Evolutionary conservation across 805 yeast species (phyloP), one percentile per base, ranked within the genome.

Genomic region (Kodamaea kaohsiungensis): DNA sequence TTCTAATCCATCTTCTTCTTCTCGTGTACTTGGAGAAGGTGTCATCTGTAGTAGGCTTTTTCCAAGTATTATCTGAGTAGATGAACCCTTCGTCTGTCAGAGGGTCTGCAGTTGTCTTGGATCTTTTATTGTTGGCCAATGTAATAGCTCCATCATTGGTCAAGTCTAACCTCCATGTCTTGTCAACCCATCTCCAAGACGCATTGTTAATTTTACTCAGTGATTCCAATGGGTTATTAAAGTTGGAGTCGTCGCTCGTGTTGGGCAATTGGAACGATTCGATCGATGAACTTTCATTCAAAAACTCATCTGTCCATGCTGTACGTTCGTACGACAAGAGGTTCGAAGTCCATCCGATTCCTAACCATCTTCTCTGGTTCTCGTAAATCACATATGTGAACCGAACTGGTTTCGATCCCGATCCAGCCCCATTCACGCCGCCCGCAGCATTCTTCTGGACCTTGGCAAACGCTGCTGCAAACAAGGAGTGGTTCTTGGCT

Each of bases 321-420:
- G 96, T 86, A 66, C 99, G 82, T 72, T 93, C 99, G 66, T 93
- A 93, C 49, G 96, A 87, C 57, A 95, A 78, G 66, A 95, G 78
- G 65, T 91, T 91, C 13, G 96, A 79, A 0, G 98, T 93, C 99
- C 99, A 93, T 10, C 99, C 99, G 62, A 93, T 89, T 12, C 98
- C 98, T 40, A 93, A 78, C 99, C 99, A 93, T 63, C 96, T 85
- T 65, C 99, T 84, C 74, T 93, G 98, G 68, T 93, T 93, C 68
- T 93, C 99, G 69, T 86, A 92, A 9, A 95, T 77, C 1, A 91
- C 98, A 70, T 90, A 93, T 3, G 98, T 92, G 70, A 92, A 95
- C 53, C 92, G 73, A 30, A 90, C 91, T 1, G 85, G 83, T 51
- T 75, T 70, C 46, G 65, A 68, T 30, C 60, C 51, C 9, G 69